Base-by-base conservation (phyloP, 176 grass and related monocot genomes). In the Hsuehochloa calcarea region DNA sequence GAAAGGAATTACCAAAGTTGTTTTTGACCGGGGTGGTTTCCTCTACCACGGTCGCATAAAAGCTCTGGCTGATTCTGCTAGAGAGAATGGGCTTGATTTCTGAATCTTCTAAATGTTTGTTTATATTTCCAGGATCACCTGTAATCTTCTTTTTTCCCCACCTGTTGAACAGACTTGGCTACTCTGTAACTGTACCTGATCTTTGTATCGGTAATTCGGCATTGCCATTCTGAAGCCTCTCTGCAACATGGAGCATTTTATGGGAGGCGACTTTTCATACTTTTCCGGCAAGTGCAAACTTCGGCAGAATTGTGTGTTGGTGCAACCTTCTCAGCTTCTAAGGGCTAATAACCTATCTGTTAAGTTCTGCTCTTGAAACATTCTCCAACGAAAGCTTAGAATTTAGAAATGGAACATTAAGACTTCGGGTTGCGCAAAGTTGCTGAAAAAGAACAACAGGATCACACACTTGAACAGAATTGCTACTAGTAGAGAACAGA, bases 11-110 rank as follows among this genome's bases (percentile, higher is more conserved):
- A 87, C 80, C 55, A 98, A 95, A 59, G 93, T 98, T 63, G 93
- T 92, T 62, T 98, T 98, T 25, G 96, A 98, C 69, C 74, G 96
- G n/a, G 96, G 96, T 8, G 91, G 96, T 90, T 98, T 89, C 80
- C 91, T 81, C 47, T 98, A 96, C 79, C 91, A 93, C 3, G 96
- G 96, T 2, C 86, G 93, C 85, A 88, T 98, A 44, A 91, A 93
- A 92, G 96, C 96, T 76, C 66, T 98, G 31, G 93, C 96, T 60
- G 87, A 95, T 70, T 80, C 96, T 74, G 96, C 96, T 23, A 90
- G 96, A 51, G 93, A 98, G 76, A 65, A 90, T 8, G 96, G 96
- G 61, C 93, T 98, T 59, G 78, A 92, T 44, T 96, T 98, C 86
- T 98, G 69, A 93, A 86, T 74, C 50, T 64, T 75, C 44, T 1